A percentile compares a stretch with the other conserved stretches of the same genome.
Evolutionary conservation across 306 rosid genomes (phyloP).

Genomic region (Ziziphus jujuba): DNA sequence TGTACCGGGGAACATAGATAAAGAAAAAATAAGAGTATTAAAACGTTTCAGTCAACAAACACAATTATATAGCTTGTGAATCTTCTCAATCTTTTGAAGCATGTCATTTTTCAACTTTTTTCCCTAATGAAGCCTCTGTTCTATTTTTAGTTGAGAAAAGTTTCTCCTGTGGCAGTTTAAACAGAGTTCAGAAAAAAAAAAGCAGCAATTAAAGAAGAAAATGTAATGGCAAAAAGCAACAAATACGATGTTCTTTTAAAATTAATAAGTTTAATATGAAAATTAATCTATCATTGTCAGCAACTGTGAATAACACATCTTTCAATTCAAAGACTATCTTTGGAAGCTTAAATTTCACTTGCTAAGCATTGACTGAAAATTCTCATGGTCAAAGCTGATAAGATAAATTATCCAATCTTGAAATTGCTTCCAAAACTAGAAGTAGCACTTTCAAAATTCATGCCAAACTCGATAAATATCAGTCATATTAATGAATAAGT

Average conservation of each 20-base stretch:
- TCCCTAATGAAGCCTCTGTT: conserved; percentile 81
- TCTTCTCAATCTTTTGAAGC: conserved; percentile 98
- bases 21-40: conserved; percentile 3
- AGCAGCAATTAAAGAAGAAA: conserved; percentile 1
- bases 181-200: conserved; percentile 33
- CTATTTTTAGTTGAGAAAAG: conserved; percentile 89
- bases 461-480: too few species aligned
- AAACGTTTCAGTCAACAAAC: conserved; percentile 6
- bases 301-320: too few species aligned
- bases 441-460: too few species aligned
- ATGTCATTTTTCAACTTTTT: conserved; percentile 90
- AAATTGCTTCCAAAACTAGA: too few species aligned
- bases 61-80: conserved; percentile 70
- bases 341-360: too few species aligned
- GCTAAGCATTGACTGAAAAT: too few species aligned
- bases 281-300: too few species aligned
- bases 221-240: conserved; percentile 1
- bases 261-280: too few species aligned
- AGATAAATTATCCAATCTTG: too few species aligned
- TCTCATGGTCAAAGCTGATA: too few species aligned
- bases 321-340: too few species aligned
- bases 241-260: not conserved
- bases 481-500: too few species aligned
- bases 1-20: conserved; percentile 22
- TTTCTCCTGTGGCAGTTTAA: conserved; percentile 64